Evolutionary conservation across 208 protist genomes (phyloP).

Genomic region (Trypanosomatidae sp.): DNA sequence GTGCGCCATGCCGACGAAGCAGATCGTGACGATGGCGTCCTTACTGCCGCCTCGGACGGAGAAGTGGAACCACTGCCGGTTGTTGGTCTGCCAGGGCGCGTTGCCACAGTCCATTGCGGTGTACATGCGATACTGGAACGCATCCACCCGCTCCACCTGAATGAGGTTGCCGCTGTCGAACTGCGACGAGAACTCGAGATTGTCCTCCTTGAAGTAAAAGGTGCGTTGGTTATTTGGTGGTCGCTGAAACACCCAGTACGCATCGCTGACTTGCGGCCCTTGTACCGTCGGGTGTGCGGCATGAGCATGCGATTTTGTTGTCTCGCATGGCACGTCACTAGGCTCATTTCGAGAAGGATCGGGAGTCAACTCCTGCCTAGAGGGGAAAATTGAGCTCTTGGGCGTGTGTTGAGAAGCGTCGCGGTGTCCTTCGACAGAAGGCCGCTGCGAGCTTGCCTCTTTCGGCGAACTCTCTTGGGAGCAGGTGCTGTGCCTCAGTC

Average conservation of each 20-base stretch:
- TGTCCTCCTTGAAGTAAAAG: conserved; percentile 86
- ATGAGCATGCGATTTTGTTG: background rate
- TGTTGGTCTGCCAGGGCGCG: conserved; percentile 76
- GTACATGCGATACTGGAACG: conserved; percentile 76
- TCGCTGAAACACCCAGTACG: conserved; percentile 68
- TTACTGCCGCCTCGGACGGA: conserved; percentile 72
- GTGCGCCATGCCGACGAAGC: conserved; percentile 84
- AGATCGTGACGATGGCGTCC: conserved; percentile 57
- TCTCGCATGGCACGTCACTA: background rate
- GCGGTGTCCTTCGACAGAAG: background rate
- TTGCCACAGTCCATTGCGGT: conserved; percentile 88
- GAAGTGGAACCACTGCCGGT: conserved; percentile 94
- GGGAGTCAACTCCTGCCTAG: background rate
- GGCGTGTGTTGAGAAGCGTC: background rate
- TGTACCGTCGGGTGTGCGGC: background rate
- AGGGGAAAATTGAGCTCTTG: background rate
- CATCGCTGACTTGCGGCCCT: conserved; percentile 18
- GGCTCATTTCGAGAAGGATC: background rate
- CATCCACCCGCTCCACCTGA: conserved; percentile 75
- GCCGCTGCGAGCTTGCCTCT: background rate
- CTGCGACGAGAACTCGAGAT: conserved; percentile 82
- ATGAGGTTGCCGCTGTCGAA: conserved; percentile 93
- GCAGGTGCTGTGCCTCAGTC: background rate
- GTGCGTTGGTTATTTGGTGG: conserved; percentile 87
- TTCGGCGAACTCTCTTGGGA: background rate